phyloP scores from a whole-genome alignment of 2,329 filamentous ascomycete genomes.

The Stromatinia cepivora region DNA sequence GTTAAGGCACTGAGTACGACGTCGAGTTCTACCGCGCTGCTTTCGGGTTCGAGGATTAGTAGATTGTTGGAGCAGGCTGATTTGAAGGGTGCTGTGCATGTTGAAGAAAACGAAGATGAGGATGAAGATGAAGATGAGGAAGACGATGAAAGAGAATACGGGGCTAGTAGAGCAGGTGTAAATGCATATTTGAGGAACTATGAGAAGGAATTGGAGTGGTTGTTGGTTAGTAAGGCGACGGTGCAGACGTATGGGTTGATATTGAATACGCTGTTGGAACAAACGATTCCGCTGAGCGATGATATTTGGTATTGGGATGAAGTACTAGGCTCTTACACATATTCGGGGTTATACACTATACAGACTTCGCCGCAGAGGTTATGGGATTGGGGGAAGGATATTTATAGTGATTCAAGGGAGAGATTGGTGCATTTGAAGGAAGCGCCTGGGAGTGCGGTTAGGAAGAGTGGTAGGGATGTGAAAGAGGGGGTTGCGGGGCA shows the following conservation, averaged over 20 bases:
- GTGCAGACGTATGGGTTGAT: constrained; percentile 86
- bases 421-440: constrained; percentile 37
- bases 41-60: constrained; percentile 61
- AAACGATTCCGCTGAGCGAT: constrained; percentile 79
- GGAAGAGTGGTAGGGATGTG: constrained; percentile 31
- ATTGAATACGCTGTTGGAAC: constrained; percentile 73
- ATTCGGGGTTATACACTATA: constrained; percentile 78
- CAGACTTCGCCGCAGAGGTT: constrained; percentile 80
- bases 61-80: constrained; percentile 63
- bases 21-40: constrained; percentile 61
- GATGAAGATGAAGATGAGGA: constrained; percentile 37
- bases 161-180: neutral
- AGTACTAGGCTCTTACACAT: constrained; percentile 73
- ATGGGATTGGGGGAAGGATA: constrained; percentile 68
- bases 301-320: constrained; percentile 97
- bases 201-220: constrained; percentile 83
- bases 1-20: constrained; percentile 71
- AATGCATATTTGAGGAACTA: constrained; percentile 50
- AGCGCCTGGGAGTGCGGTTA: constrained; percentile 35
- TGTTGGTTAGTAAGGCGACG: constrained; percentile 85
- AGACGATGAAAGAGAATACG: constrained; percentile 38
- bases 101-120: constrained; percentile 40
- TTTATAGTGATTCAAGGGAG: constrained; percentile 58
- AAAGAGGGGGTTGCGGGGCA: constrained; percentile 48
- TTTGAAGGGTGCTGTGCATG: constrained; percentile 46